Evolutionary conservation across 495 filamentous ascomycete species (phyloP), one percentile per base, ranked within the genome.

Genomic region (Penicillium silybi): DNA sequence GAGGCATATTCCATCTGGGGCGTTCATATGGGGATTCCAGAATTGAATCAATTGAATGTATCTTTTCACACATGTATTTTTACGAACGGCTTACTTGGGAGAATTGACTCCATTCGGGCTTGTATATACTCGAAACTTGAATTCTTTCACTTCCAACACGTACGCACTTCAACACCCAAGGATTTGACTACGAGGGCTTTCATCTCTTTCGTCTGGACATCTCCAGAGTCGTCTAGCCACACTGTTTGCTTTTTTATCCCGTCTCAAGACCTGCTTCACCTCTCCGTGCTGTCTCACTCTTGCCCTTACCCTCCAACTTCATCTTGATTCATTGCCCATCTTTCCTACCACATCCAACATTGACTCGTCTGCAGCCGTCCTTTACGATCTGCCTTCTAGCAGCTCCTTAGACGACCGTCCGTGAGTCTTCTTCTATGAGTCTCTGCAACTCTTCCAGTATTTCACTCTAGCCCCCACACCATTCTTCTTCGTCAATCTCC

Each of bases 1-100:
- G 49, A 53, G 47, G 34, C 52, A 41, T 44, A 38, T 54, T 56
- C 20, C 42, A 52, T 57, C 38, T 50, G 26, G 35, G 56, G 59
- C 57, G 53, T 57, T 63, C 7, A 23, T 42, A 18, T 34, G 22
- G 38, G 26, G 27, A 26, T 50, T 25, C 34, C 10, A 39, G 17
- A 32, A 35, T 40, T 26, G 18, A 9, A 23, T 27, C 15, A 32
- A 35, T 40, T 26, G 18, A 9, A 23, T 27, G 9, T 25, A n/a
- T n/a, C 37, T 29, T 29, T 44, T 13, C 48, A 52, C 34, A 39
- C 32, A 23, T 57, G 50, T 57, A 57, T 20, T 53, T 46, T 23
- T 41, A 57, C 29, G 29, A 13, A 32, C 29, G n/a, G 2, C 16
- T 39, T 11, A 39, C 9, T 19, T 17, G 37, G 18, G 4, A 19